These are phyloP conservation scores for Heteromeles arbutifolia DNA, from an alignment of 306 rosid genomes.

Conservation along the genomic window DNA sequence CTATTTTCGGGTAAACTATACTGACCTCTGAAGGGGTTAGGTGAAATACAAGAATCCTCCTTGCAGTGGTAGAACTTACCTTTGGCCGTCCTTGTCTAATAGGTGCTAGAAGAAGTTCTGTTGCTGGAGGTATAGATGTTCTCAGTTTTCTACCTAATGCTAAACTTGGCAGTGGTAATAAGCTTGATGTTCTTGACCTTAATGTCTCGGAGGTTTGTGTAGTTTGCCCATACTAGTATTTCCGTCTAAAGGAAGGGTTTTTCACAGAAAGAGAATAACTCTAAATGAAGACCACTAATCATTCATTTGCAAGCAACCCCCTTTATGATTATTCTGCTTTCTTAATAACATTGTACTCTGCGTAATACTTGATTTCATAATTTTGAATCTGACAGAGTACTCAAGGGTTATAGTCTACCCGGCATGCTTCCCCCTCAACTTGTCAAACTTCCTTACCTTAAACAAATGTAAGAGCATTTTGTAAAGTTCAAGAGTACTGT, in stretches of 20 bases:
- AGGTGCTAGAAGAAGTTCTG: slow-evolving; percentile 13
- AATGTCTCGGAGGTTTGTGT: not conserved
- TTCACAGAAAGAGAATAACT: not conserved
- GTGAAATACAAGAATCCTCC: slow-evolving; percentile 1
- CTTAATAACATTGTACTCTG: not conserved
- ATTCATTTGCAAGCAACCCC: not conserved
- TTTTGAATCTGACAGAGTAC: slow-evolving; percentile 25
- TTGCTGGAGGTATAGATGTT: not conserved
- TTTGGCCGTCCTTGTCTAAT: not conserved
- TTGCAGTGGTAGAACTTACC: not conserved
- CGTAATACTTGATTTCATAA: not conserved
- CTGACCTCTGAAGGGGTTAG: not conserved
- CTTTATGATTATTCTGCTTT: not conserved
- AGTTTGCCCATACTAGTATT: not conserved
- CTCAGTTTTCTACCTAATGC: not conserved
- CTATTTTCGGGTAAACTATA: not conserved
- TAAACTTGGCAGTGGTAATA: not conserved
- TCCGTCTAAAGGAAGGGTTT: not conserved
- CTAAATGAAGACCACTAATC: not conserved
- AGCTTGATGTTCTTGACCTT: not conserved
- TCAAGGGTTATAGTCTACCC: slow-evolving; percentile 54
- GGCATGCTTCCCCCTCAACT: slow-evolving; percentile 82
- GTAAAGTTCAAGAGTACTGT: not conserved
- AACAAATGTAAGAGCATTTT: slow-evolving; percentile 47
- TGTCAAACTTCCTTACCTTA: slow-evolving; percentile 69